These are phyloP conservation scores for Pythium phragmiticola DNA, from an alignment of 352 stramenopile genomes.

Conservation along the genomic window DNA sequence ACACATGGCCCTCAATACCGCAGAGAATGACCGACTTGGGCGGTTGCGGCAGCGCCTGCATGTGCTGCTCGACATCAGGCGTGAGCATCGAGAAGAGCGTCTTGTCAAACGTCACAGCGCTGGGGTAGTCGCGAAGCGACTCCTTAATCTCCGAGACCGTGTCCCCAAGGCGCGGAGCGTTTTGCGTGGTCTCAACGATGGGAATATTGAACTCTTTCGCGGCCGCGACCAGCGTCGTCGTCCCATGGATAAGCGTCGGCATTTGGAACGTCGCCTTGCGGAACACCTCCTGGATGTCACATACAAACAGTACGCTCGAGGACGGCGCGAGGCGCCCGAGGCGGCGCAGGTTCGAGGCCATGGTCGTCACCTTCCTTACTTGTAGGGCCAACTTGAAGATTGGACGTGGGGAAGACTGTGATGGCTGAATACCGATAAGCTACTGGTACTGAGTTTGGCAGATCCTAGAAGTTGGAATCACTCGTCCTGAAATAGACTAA, in stretches of 20 bases:
- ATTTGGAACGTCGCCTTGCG: slow-evolving; percentile 91
- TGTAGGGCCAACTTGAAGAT: slow-evolving; percentile 7
- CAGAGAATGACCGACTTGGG: slow-evolving; percentile 92
- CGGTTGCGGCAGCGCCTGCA: slow-evolving; percentile 47
- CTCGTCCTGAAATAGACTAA: no score
- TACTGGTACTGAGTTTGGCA: neutral
- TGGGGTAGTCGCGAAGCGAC: slow-evolving; percentile 42
- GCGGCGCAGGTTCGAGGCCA: slow-evolving; percentile 20
- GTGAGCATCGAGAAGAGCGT: slow-evolving; percentile 98
- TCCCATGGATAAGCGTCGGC: slow-evolving; percentile 88
- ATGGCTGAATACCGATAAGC: neutral
- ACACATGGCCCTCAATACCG: slow-evolving; percentile 96
- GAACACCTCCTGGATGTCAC: slow-evolving; percentile 98
- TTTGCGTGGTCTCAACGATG: slow-evolving; percentile 95
- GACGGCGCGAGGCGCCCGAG: slow-evolving; percentile 57
- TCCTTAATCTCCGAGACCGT: slow-evolving; percentile 81
- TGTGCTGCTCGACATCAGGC: slow-evolving; percentile 85
- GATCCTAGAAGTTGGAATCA: neutral
- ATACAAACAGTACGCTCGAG: slow-evolving; percentile 92
- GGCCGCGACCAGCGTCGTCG: slow-evolving; percentile 68
- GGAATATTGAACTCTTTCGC: slow-evolving; percentile 90
- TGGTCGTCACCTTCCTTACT: neutral
- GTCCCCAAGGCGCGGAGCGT: slow-evolving; percentile 92
- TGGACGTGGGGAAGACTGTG: neutral
- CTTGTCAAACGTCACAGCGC: slow-evolving; percentile 93